Evolutionary conservation across 805 yeast species (phyloP).

Genomic region (Teunomyces gatunensis): DNA sequence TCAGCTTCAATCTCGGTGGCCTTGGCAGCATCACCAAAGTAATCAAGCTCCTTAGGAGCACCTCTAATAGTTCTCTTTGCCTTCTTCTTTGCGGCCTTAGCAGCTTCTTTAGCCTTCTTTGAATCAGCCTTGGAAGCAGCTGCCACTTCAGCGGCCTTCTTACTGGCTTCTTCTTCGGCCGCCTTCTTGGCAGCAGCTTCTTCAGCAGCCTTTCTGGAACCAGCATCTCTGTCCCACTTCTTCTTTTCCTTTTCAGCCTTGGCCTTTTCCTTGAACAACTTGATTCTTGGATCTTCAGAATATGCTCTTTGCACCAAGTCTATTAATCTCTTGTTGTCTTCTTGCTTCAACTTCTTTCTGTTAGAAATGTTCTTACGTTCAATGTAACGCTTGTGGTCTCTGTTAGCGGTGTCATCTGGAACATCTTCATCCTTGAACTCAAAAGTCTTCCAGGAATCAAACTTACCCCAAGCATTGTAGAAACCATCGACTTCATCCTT

Average conservation of each 20-base stretch:
- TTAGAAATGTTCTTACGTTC: conserved; percentile 97
- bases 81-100: conserved; percentile 98
- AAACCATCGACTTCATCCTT: conserved; percentile 84
- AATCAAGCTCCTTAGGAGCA: conserved; percentile 77
- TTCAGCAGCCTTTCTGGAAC: conserved; percentile 95
- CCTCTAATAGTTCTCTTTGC: conserved; percentile 84
- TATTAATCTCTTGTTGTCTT: conserved; percentile 86
- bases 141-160: conserved; percentile 71
- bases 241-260: conserved; percentile 89
- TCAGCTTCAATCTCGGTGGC: conserved; percentile 74
- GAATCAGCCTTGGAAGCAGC: conserved; percentile 58
- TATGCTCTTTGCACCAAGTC: conserved; percentile 86
- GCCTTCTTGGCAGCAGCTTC: conserved; percentile 82
- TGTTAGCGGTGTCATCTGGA: conserved; percentile 98
- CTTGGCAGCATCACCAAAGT: conserved; percentile 76
- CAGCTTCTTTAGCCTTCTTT: conserved; percentile 88
- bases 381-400: conserved; percentile 98
- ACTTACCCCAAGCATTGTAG: conserved; percentile 88
- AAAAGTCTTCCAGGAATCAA: conserved; percentile 97
- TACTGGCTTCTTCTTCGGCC: conserved; percentile 79
- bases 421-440: conserved; percentile 98
- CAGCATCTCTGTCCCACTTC: conserved; percentile 99
- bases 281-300: conserved; percentile 92
- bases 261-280: conserved; percentile 87
- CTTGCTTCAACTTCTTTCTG: conserved; percentile 96